These are phyloP conservation scores for Globisporangium viniferum DNA, from an alignment of 352 stramenopile species.

Conservation along the genomic window DNA sequence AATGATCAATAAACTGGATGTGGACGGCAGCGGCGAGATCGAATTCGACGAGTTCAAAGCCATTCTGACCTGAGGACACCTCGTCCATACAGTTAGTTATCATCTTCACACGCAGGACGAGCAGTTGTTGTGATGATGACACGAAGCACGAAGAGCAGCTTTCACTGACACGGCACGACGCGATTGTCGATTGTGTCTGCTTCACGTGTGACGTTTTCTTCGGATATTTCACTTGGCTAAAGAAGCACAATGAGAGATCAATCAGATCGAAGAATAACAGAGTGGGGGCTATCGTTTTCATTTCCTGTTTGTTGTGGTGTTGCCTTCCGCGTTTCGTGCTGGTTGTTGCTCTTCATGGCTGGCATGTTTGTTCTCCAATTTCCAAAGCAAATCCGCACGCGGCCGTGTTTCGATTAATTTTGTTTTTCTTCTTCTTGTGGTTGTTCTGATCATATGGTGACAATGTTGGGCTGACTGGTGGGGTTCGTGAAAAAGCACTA, in stretches of 20 bases:
- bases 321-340: not conserved
- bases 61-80: conserved; percentile 57
- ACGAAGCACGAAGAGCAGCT: too few species aligned
- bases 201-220: too few species aligned
- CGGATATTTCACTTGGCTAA: too few species aligned
- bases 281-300: not conserved
- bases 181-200: too few species aligned
- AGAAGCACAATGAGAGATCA: too few species aligned
- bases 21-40: conserved; percentile 93
- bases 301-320: not conserved
- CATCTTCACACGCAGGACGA: not conserved
- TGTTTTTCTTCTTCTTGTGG: not conserved
- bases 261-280: too few species aligned
- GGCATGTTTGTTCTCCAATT: not conserved
- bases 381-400: not conserved
- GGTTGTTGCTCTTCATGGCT: not conserved
- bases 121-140: too few species aligned
- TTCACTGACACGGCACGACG: too few species aligned
- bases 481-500: not conserved
- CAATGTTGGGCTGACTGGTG: not conserved
- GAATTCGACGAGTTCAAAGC: conserved; percentile 97
- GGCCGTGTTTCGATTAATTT: not conserved
- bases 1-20: conserved; percentile 96
- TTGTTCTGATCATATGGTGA: not conserved
- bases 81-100: not conserved